Conservation (phyloP, 2,329 filamentous ascomycete species). For the Cordyceps sp. region DNA sequence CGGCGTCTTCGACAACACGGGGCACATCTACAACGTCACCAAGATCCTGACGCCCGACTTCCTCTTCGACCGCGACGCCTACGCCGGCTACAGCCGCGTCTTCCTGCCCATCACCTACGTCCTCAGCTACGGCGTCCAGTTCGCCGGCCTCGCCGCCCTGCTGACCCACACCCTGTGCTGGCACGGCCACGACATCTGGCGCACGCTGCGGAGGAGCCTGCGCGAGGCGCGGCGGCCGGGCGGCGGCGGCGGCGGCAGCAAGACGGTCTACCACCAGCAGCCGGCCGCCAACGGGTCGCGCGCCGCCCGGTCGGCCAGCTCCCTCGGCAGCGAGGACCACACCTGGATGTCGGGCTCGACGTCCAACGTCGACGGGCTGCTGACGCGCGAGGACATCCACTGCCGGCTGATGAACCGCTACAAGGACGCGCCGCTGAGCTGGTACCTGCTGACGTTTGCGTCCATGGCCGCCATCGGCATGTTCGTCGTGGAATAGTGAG, state of each 20-base stretch:
- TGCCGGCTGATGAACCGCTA: conserved; percentile 72
- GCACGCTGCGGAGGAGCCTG: conserved; percentile 55
- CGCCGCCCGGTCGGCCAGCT: conserved; percentile 5
- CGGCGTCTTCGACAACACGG: conserved; percentile 73
- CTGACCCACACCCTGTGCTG: conserved; percentile 70
- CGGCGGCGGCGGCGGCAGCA: conserved; percentile 9
- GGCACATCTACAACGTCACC: conserved; percentile 64
- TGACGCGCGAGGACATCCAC: conserved; percentile 66
- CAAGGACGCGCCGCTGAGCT: conserved; percentile 62
- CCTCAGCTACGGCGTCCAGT: conserved; percentile 72
- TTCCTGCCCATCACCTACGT: conserved; percentile 81
- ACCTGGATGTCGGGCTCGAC: conserved; percentile 16
- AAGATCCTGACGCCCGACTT: conserved; percentile 66
- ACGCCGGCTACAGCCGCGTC: conserved; percentile 66
- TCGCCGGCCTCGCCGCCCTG: conserved; percentile 64
- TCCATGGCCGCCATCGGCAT: conserved; percentile 66
- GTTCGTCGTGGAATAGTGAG: conserved; percentile 71
- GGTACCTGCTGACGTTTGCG: conserved; percentile 64
- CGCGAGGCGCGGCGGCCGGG: conserved; percentile 44
- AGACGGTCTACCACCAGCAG: no score
- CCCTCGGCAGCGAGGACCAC: conserved; percentile 7
- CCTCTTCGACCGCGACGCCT: conserved; percentile 60
- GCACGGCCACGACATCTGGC: conserved; percentile 72
- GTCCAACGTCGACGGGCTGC: conserved; percentile 32
- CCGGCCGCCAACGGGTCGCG: no score